phyloP scores from a whole-genome alignment of 257 asterid genomes.

The Petunia axillaris region DNA sequence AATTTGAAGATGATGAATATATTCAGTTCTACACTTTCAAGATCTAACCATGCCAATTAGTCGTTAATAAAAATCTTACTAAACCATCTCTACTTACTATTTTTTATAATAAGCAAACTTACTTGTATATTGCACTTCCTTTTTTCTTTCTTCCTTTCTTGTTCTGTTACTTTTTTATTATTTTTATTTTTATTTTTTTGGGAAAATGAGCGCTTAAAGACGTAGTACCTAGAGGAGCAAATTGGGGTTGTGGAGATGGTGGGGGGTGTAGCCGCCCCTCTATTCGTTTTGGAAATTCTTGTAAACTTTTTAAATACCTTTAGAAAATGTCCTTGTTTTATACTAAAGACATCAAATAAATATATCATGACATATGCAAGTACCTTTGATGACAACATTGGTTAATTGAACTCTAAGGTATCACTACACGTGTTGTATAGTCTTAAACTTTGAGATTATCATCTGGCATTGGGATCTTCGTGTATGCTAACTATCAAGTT shows the following conservation, averaged over 20 bases:
- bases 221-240: background rate
- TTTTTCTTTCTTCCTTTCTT: no score
- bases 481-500: background rate
- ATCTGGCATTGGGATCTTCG: background rate
- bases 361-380: background rate
- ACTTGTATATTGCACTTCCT: no score
- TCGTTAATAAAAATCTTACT: no score
- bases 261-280: background rate
- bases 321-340: background rate
- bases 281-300: constrained; percentile 7
- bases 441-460: constrained; percentile 16
- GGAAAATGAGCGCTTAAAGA: constrained; percentile 13
- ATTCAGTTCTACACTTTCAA: no score
- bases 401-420: background rate
- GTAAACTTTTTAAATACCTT: background rate
- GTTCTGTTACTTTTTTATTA: no score
- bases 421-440: background rate
- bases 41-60: background rate
- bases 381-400: background rate
- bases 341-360: background rate
- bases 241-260: background rate
- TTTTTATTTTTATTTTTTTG: background rate
- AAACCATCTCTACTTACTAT: no score
- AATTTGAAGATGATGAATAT: no score
- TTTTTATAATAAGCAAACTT: no score